Evolutionary conservation across 768 basidiomycete genomes (phyloP), one percentile per base, ranked within the genome.

Genomic region (Leucocoprinus leucothites): DNA sequence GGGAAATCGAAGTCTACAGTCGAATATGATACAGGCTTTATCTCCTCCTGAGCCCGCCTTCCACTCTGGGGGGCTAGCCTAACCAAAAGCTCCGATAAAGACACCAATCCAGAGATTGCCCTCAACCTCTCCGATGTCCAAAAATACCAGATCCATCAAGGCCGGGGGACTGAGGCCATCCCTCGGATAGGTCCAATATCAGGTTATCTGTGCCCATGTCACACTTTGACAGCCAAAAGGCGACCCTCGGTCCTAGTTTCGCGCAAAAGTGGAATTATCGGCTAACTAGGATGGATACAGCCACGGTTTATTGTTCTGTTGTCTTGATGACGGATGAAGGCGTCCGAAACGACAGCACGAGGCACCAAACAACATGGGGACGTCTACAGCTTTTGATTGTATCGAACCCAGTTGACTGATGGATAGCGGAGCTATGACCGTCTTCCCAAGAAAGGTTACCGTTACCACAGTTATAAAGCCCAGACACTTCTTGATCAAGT

Each of bases 61-160:
- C 53, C 38, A 41, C 45, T 48, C 46, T 40, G 45, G 42, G 31
- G 5, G 31, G 31, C 31, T 31, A 31, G 11, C 31, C 28, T 43
- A 21, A 44, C 46, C 45, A 48, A 48, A 48, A 48, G 53, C 24
- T 41, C 46, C 45, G 46, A 55, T 44, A 48, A 46, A 48, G 46
- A 48, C 47, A 40, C 46, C 45, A 35, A 45, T 48, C 25, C 26
- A 47, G 46, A 31, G 5, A 5, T 5, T 31, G 11, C 31, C 31
- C 31, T 41, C 31, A 28, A 55, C 46, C 25, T 41, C 38, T 48
- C 53, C 11, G 45, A 48, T 14, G 38, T 46, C 53, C 31, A 31
- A 31, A 55, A 55, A 55, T 48, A 55, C 42, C 24, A 55, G 53
- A 55, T 55, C 46, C 40, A 55, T 55, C 53, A 48, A 18, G 34